A percentile compares a stretch with the other conserved stretches of the same genome.
These are phyloP conservation scores for Kwoniella sp. DNA, from an alignment of 768 basidiomycete species.

Conservation along the genomic window DNA sequence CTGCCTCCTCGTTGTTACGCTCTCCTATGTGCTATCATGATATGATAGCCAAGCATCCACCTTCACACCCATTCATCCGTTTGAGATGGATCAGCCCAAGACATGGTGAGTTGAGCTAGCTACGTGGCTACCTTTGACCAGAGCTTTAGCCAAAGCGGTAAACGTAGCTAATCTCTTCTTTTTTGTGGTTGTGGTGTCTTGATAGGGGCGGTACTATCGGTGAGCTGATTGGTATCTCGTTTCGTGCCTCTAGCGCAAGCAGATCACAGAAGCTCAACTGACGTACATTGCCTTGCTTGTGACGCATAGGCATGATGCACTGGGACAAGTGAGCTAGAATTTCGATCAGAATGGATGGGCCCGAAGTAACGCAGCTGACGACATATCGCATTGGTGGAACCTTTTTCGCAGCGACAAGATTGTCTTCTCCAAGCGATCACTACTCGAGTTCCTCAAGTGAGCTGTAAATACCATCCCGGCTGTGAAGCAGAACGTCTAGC, in stretches of 20 bases:
- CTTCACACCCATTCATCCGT: constrained; percentile 55
- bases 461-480: constrained; percentile 11
- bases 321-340: constrained; percentile 50
- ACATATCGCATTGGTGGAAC: not conserved
- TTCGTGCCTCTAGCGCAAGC: no score
- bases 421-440: constrained; percentile 55
- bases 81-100: constrained; percentile 53
- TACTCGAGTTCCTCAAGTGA: constrained; percentile 56
- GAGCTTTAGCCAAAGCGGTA: not conserved
- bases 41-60: constrained; percentile 43
- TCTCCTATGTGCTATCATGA: no score
- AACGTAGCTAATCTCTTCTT: not conserved
- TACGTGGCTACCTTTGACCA: not conserved
- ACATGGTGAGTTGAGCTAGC: constrained; percentile 40
- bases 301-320: constrained; percentile 47
- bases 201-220: constrained; percentile 47
- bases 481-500: no score
- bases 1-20: no score
- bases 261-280: not conserved
- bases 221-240: no score
- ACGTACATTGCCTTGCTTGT: not conserved
- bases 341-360: no score
- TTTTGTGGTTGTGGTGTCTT: no score
- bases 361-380: no score
- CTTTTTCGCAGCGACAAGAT: constrained; percentile 47